Evolutionary conservation across 2,329 filamentous ascomycete genomes (phyloP), one percentile per base, ranked within the genome.

Genomic region (Aspergillus pseudoterreus): DNA sequence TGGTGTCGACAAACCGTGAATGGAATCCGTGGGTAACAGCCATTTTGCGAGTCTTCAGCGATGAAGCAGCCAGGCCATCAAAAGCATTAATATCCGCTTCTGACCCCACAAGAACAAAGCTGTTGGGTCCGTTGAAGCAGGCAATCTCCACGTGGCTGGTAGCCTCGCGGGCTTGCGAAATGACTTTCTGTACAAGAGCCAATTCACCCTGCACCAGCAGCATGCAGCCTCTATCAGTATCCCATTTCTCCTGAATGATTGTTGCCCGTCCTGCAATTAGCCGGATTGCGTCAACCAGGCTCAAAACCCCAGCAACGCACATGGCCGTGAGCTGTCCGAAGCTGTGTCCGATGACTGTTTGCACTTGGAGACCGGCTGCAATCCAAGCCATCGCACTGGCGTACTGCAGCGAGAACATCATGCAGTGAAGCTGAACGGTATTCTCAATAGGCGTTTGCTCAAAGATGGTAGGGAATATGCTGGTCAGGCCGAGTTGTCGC

Each of bases 321-420:
- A 35, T 35, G 4, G 33, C 33, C 4, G 33, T 35, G 11, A 35
- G 33, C n/a, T 35, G 33, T 12, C 33, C 33, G n/a, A 35, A 46
- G n/a, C 44, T 46, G 19, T 46, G 44, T 19, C 44, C 44, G 5
- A 46, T 33, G 9, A 46, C 17, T 6, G 27, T 19, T 5, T 30
- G 9, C 9, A 46, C 44, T 21, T 19, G 11, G 5, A 46, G 27
- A 4, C 44, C 44, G 3, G 27, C 35, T 5, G 32, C 44, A 15
- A 46, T 33, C 44, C 44, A 46, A 17, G 27, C 35, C 30, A 6
- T 35, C 19, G 44, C 44, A n/a, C 30, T 33, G 2, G 44, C 17
- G 30, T 46, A 46, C 44, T 46, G 44, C 17, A 46, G 24, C n/a
- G 44, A 30, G 9, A 46, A 46, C 15, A 33, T 24, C 27, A 17